Conservation (phyloP, 129 eudicot genomes). For the Apium graveolens region DNA sequence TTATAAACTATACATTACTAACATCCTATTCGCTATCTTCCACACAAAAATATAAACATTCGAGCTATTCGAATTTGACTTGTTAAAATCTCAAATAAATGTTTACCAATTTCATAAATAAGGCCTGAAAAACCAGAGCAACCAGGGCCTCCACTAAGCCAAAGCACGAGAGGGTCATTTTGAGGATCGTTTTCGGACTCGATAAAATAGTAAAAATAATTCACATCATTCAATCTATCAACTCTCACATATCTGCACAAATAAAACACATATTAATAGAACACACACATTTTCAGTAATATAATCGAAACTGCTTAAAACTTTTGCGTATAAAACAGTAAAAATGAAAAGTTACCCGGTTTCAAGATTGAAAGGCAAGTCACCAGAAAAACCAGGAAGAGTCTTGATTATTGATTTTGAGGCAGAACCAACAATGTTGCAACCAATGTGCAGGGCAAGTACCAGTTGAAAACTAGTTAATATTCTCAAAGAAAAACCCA, state of each 20-base stretch:
- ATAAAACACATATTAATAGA: not conserved
- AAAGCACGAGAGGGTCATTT: slow-evolving; percentile 16
- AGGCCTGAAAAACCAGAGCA: slow-evolving; percentile 16
- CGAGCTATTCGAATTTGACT: too few relatives aligned
- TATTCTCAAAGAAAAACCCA: too few relatives aligned
- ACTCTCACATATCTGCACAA: slow-evolving; percentile 12
- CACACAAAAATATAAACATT: not conserved
- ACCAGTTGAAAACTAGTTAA: not conserved
- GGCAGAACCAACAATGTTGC: not conserved
- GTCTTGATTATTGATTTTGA: not conserved
- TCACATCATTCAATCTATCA: slow-evolving; percentile 6
- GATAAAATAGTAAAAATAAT: slow-evolving; percentile 10
- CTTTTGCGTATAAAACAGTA: too few relatives aligned
- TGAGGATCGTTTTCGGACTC: slow-evolving; percentile 5
- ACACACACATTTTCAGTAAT: too few relatives aligned
- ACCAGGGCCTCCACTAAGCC: slow-evolving; percentile 22
- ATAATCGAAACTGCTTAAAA: too few relatives aligned
- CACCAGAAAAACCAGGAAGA: not conserved
- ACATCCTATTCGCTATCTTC: not conserved
- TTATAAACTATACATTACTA: not conserved
- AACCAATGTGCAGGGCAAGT: not conserved
- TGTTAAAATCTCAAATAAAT: not conserved
- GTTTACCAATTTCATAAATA: slow-evolving; percentile 5
- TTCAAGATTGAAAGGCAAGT: not conserved
- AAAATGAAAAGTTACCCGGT: not conserved